Base-by-base conservation (phyloP, 208 protist genomes). In the Angomonas desouzai region DNA sequence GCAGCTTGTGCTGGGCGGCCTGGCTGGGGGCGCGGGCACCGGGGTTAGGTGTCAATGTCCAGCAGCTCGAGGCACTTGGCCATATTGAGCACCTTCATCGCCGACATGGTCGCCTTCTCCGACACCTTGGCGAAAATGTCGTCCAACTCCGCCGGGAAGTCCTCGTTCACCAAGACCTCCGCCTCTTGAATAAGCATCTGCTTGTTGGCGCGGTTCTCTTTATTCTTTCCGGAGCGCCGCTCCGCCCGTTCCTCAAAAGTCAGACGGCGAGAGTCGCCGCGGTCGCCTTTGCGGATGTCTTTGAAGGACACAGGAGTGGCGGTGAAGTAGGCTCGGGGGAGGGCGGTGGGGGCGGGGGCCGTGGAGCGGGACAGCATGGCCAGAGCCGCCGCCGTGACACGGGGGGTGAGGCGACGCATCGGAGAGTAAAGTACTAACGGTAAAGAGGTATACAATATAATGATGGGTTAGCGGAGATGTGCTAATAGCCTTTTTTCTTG, bases 81-180 rank as follows among this genome's bases (percentile, higher is more conserved):
- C 83, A 94, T 90, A 70, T 94, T 94, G 27, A 94, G 55, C 45
- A 94, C 85, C 62, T 92, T 91, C 81, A 92, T 87, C 30, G 85
- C 79, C 48, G 71, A 81, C 61, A 89, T 74, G 70, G 87, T 89
- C n/a, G 85, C 82, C 67, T 80, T 80, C 51, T 92, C 88, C 22
- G 80, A 72, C 1, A 75, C 67, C 33, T 85, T 74, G 25, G 55
- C 64, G 56, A 78, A 92, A 38, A 91, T 70, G 2, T 71, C 59
- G 53, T 91, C 76, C 0, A 94, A 76, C 51, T 92, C 85, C 4
- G 75, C 79, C 0, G 88, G 88, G 32, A 94, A 87, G 66, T 94
- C 88, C 40, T 82, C 76, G 10, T 77, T 58, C 7, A 92, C 79
- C 33, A 91, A 64, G 20, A 56, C 55, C 49, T 92, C 77, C 11